Percentiles rank a stretch among this genome's conserved stretches.
Evolutionary conservation across 768 basidiomycete genomes (phyloP).

Genomic region (Tylopilus vinaceipallidus): DNA sequence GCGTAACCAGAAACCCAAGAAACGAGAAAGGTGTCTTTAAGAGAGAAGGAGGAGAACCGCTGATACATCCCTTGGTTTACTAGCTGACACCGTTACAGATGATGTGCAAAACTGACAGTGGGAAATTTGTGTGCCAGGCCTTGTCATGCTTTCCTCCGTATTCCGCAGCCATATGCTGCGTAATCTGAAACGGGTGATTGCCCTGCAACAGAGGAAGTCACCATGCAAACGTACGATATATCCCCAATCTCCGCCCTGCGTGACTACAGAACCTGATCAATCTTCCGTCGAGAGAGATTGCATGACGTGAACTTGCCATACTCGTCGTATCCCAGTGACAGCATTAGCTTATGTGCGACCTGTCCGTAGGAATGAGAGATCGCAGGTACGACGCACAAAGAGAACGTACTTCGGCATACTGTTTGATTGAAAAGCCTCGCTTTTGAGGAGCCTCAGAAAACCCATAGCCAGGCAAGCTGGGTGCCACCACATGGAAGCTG

Average conservation of each 20-base stretch:
- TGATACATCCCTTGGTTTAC: constrained; percentile 7
- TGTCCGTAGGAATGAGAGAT: constrained; percentile 19
- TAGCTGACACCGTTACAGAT: neutral
- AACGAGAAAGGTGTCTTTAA: constrained; percentile 27
- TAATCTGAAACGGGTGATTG: constrained; percentile 30
- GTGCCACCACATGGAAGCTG: constrained; percentile 60
- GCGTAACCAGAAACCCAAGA: constrained; percentile 27
- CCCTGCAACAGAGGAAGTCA: neutral
- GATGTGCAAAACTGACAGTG: constrained; percentile 33
- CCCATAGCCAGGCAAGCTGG: constrained; percentile 59
- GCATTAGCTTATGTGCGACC: constrained; percentile 49
- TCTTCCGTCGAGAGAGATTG: neutral
- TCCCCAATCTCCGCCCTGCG: constrained; percentile 53
- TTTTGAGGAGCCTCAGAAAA: constrained; percentile 58
- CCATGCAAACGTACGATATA: constrained; percentile 24
- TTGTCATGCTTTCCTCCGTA: constrained; percentile 45
- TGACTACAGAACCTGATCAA: constrained; percentile 32
- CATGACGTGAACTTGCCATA: constrained; percentile 37
- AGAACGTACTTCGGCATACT: constrained; percentile 52
- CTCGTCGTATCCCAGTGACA: constrained; percentile 45
- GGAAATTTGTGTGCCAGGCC: constrained; percentile 52
- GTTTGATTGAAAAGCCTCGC: constrained; percentile 46
- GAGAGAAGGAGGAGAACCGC: constrained; percentile 24
- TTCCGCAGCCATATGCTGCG: constrained; percentile 29
- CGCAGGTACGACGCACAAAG: neutral